Percentiles rank a stretch among this genome's conserved stretches.
phyloP scores from a whole-genome alignment of 202 grass and related monocot genomes.

The Setaria viridis region DNA sequence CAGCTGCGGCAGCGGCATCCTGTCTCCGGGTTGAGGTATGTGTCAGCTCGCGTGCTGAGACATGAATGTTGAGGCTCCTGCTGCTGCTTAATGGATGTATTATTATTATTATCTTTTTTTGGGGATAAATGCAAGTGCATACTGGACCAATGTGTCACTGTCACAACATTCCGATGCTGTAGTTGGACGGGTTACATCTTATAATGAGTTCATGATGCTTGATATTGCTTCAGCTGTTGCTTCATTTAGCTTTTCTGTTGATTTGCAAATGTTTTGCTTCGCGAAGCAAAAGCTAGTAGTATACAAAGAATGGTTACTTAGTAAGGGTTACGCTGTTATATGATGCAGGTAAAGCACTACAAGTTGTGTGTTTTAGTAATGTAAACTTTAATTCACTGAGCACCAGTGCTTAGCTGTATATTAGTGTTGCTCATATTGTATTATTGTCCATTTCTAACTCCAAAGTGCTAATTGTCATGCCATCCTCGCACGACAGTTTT shows the following conservation, averaged over 20 bases:
- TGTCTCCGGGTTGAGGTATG: conserved; percentile 80
- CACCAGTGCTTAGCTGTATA: background rate
- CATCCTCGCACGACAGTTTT: background rate
- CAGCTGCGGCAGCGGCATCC: conserved; percentile 76
- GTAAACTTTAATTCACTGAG: background rate
- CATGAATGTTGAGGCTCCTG: background rate
- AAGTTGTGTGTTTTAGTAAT: background rate
- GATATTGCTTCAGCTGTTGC: conserved; percentile 10
- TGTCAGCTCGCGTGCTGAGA: background rate
- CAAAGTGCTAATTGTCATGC: background rate
- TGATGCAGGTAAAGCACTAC: background rate
- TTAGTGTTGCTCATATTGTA: background rate
- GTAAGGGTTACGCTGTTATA: background rate
- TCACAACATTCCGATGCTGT: conserved; percentile 40
- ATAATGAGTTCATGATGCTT: conserved; percentile 18
- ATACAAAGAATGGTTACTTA: background rate
- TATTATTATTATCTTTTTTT: background rate
- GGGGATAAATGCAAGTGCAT: conserved; percentile 29
- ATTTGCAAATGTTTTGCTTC: background rate
- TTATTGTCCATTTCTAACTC: background rate
- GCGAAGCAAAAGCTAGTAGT: background rate
- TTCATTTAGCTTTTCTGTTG: background rate
- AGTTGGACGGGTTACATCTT: conserved; percentile 40
- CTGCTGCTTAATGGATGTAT: conserved; percentile 11
- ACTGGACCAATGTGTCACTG: conserved; percentile 36